phyloP scores from a whole-genome alignment of 2,329 filamentous ascomycete species.

The Diaporthe sp. region DNA sequence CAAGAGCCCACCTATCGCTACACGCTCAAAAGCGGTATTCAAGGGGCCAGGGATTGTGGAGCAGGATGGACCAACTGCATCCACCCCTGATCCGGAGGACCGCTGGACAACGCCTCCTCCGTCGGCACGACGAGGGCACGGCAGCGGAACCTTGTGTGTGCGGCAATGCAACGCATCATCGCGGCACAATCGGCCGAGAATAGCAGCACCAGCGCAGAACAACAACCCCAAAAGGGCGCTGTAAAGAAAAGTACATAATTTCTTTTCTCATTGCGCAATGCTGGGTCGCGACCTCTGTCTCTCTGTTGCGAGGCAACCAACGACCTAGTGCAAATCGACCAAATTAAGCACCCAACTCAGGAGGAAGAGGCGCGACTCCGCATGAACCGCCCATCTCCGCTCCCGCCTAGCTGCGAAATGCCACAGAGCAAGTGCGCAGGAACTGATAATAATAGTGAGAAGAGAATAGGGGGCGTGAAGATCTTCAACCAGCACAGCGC shows the following conservation, averaged over 20 bases:
- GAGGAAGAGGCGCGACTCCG: background rate
- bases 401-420: conserved; percentile 2
- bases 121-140: background rate
- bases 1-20: background rate
- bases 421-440: background rate
- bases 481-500: background rate
- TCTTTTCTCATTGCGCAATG: background rate
- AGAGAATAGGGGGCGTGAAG: background rate
- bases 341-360: background rate
- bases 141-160: background rate
- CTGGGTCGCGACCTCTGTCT: background rate
- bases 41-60: conserved; percentile 9
- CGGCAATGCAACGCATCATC: background rate
- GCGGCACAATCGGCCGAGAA: background rate
- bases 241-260: background rate
- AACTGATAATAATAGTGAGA: background rate
- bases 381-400: background rate
- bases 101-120: background rate
- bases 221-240: background rate
- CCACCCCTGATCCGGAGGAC: background rate
- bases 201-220: background rate
- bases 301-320: conserved; percentile 12
- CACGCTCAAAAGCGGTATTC: no score
- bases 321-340: background rate
- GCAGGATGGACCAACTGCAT: background rate